A percentile compares a stretch with the other conserved stretches of the same genome.
Conservation (phyloP, 495 filamentous ascomycete genomes). For the Parachaetomium inaequale region DNA sequence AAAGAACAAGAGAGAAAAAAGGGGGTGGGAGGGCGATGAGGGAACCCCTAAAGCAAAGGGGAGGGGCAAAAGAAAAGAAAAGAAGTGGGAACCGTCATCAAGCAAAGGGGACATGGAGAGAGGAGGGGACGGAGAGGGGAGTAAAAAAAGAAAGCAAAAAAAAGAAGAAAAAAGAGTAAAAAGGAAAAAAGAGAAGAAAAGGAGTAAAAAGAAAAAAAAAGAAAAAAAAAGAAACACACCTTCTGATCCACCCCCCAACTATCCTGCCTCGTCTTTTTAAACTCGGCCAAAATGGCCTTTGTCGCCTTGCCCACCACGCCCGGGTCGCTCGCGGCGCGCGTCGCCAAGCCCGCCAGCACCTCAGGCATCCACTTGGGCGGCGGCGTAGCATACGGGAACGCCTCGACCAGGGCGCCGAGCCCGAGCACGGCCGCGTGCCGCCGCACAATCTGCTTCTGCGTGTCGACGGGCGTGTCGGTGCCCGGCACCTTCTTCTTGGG, state of each 20-base stretch:
- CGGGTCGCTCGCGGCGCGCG: constrained; percentile 78
- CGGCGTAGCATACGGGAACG: constrained; percentile 94
- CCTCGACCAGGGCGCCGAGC: constrained; percentile 84
- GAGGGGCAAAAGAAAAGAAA: no score
- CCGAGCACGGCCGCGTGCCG: constrained; percentile 92
- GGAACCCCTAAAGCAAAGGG: no score
- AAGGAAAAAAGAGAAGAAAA: no score
- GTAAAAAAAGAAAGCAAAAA: no score
- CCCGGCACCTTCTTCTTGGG: constrained; percentile 65
- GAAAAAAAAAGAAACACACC: constrained; percentile 50
- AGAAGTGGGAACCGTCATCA: no score
- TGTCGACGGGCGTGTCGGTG: constrained; percentile 75
- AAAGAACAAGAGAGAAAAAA: background rate
- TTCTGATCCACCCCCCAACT: constrained; percentile 98
- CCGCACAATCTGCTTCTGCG: constrained; percentile 70
- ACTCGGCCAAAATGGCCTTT: constrained; percentile 93
- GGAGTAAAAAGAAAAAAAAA: background rate
- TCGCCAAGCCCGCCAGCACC: constrained; percentile 80
- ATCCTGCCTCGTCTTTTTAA: constrained; percentile 99
- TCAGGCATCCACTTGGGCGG: constrained; percentile 93
- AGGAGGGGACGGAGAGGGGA: no score
- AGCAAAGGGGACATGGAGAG: no score
- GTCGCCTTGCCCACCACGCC: constrained; percentile 95
- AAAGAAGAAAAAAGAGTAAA: no score
- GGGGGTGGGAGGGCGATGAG: no score